Conservation (phyloP, 2,329 filamentous ascomycete genomes). For the Rhynchosporium secalis region DNA sequence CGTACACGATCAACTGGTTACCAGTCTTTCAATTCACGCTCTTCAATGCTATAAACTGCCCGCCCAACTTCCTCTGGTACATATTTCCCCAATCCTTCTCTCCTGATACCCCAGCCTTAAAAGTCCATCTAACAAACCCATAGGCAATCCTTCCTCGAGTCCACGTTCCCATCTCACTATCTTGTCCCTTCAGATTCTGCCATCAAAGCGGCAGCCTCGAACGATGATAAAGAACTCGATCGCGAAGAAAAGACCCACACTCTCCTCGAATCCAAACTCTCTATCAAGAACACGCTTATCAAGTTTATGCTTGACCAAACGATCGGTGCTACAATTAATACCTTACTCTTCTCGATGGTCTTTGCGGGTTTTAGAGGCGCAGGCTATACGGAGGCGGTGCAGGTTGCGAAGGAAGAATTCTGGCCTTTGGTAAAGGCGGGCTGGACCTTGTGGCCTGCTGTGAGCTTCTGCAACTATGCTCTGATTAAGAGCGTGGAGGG, state of each 20-base stretch:
- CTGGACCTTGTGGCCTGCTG: constrained; percentile 70
- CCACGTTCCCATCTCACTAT: constrained; percentile 65
- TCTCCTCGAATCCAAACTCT: constrained; percentile 53
- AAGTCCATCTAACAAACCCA: constrained; percentile 21
- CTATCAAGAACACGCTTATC: constrained; percentile 61
- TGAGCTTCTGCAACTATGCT: constrained; percentile 70
- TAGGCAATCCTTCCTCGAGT: constrained; percentile 77
- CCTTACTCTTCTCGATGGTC: constrained; percentile 60
- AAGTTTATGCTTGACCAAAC: constrained; percentile 73
- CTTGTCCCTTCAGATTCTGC: constrained; percentile 46
- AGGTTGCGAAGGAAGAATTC: constrained; percentile 55
- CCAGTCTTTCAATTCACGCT: constrained; percentile 76
- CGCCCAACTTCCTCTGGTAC: constrained; percentile 82
- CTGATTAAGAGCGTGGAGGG: constrained; percentile 68
- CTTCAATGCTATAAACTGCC: constrained; percentile 71
- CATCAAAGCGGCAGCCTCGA: constrained; percentile 43
- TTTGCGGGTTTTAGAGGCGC: constrained; percentile 46
- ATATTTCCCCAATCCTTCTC: neutral
- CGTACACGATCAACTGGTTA: constrained; percentile 62
- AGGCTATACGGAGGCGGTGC: constrained; percentile 48
- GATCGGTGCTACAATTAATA: constrained; percentile 65
- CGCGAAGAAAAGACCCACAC: constrained; percentile 46
- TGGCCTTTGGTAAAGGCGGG: constrained; percentile 66
- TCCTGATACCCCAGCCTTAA: constrained; percentile 1
- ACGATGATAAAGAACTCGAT: constrained; percentile 45